phyloP scores from a whole-genome alignment of 441 rosid genomes.

The Viola pubescens region DNA sequence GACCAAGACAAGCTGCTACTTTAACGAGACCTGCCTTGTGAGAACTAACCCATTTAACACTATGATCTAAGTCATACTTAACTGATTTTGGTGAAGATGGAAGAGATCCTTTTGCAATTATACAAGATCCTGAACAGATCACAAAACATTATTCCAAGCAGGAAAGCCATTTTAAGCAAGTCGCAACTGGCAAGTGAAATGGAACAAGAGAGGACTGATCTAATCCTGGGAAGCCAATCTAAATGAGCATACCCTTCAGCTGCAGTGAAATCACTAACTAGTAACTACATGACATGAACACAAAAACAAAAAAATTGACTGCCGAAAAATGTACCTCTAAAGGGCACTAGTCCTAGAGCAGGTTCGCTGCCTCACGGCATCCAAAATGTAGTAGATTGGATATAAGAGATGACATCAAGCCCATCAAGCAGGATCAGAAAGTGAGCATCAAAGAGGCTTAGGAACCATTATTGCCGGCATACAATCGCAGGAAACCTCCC shows the following conservation, averaged over 20 bases:
- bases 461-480: constrained; percentile 18
- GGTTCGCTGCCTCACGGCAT: constrained; percentile 14
- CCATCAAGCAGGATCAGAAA: constrained; percentile 8
- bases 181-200: background rate
- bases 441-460: constrained; percentile 3
- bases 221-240: constrained; percentile 5
- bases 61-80: too few species aligned
- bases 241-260: background rate
- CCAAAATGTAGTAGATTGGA: constrained; percentile 21
- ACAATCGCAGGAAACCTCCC: background rate
- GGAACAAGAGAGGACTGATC: background rate
- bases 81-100: too few species aligned
- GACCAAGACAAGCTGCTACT: too few species aligned
- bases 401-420: constrained; percentile 10
- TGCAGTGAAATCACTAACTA: background rate
- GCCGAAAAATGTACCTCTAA: background rate
- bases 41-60: too few species aligned
- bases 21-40: too few species aligned
- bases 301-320: constrained; percentile 8
- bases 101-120: too few species aligned
- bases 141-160: background rate
- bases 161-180: background rate
- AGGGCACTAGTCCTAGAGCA: background rate
- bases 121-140: too few species aligned
- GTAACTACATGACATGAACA: background rate